Conservation (phyloP, 2,329 filamentous ascomycete genomes). For the Pseudogymnoascus sp. region DNA sequence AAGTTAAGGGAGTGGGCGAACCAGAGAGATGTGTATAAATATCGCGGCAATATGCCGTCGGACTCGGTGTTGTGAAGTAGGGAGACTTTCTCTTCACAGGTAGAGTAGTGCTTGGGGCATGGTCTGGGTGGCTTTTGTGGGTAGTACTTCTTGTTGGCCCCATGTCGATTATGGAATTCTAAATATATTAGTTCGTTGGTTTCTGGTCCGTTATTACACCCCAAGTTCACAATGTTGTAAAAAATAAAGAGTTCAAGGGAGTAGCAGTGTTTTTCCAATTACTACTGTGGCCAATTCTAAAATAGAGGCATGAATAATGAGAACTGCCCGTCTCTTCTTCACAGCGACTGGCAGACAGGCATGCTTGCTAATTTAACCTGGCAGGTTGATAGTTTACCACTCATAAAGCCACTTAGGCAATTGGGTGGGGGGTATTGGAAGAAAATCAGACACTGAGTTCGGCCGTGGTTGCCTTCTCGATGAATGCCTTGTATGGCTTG, state of each 20-base stretch:
- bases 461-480: slow-evolving; percentile 19
- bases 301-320: background rate
- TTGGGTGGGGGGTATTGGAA: background rate
- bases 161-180: background rate
- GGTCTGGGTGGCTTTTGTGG: background rate
- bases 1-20: slow-evolving; percentile 4
- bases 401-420: background rate
- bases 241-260: background rate
- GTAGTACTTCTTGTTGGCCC: background rate
- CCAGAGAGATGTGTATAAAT: slow-evolving; percentile 5
- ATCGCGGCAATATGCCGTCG: background rate
- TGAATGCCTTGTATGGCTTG: slow-evolving; percentile 36
- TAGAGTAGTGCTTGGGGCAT: background rate
- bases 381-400: background rate
- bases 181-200: background rate
- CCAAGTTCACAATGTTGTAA: background rate
- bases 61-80: background rate
- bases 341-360: background rate
- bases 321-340: background rate
- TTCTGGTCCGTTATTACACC: background rate
- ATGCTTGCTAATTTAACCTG: background rate
- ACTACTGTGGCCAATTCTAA: background rate
- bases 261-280: background rate
- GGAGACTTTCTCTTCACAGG: background rate
- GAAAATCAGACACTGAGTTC: slow-evolving; percentile 18